A percentile compares a stretch with the other conserved stretches of the same genome.
Conservation (phyloP, 345 rosid species). For the Brassica juncea region DNA sequence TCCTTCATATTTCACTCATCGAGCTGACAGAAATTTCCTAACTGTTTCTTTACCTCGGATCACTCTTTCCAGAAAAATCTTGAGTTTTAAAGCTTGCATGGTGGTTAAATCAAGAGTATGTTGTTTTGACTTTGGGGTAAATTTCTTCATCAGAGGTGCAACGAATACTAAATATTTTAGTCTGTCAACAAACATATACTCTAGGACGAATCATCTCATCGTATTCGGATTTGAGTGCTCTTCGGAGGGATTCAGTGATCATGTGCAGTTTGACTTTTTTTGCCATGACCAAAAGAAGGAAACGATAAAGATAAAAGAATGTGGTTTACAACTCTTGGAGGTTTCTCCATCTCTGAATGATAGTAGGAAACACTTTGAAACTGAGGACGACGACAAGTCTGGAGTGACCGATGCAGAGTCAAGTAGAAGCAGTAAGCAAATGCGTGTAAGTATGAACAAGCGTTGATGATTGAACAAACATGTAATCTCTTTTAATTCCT, state of each 20-base stretch:
- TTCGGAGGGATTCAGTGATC: not conserved
- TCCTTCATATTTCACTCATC: too few species aligned
- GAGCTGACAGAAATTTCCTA: too few species aligned
- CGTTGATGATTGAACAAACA: not conserved
- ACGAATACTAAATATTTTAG: not conserved
- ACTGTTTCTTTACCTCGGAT: not conserved
- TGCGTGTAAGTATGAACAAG: not conserved
- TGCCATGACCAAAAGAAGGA: not conserved
- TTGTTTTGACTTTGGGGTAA: not conserved
- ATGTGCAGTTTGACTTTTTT: not conserved
- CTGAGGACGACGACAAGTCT: not conserved
- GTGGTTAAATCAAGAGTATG: not conserved
- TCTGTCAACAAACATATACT: not conserved
- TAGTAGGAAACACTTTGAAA: not conserved
- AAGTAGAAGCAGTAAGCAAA: not conserved
- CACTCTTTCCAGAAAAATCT: not conserved
- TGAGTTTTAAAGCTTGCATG: not conserved
- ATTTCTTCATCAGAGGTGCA: not conserved
- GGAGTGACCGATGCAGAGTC: not conserved
- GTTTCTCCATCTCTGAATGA: not conserved
- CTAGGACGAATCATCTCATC: not conserved
- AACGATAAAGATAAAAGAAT: not conserved
- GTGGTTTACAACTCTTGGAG: conserved; percentile 2
- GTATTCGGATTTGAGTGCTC: not conserved
- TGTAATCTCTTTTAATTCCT: not conserved